Conservation (phyloP, 176 grass and related monocot genomes). For the Oryza glumipatula region DNA sequence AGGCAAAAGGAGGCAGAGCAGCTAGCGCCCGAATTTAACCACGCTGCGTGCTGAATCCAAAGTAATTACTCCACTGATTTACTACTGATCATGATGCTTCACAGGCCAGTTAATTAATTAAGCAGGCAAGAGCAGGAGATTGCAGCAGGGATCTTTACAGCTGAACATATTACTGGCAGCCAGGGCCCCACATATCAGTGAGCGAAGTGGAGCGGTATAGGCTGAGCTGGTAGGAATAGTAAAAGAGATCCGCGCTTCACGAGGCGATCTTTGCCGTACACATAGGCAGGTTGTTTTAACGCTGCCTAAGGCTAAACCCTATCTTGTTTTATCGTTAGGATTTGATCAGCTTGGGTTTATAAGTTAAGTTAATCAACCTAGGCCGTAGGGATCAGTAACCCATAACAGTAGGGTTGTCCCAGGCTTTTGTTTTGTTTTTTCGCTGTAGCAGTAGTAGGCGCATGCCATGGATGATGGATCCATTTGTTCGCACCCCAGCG, state of each 20-base stretch:
- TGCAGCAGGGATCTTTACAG: too few relatives aligned
- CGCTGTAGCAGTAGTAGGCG: neutral
- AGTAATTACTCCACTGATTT: neutral
- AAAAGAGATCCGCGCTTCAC: neutral
- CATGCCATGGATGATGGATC: conserved; percentile 20
- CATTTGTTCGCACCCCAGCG: neutral
- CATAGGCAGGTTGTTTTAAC: neutral
- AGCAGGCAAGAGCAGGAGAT: neutral
- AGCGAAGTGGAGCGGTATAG: neutral
- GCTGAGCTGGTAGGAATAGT: too few relatives aligned
- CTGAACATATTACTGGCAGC: neutral
- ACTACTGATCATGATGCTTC: too few relatives aligned
- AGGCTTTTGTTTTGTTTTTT: conserved; percentile 25
- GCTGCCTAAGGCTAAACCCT: neutral
- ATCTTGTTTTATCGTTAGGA: neutral
- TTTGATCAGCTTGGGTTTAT: neutral
- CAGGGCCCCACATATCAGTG: neutral
- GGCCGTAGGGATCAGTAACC: conserved; percentile 54
- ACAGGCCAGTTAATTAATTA: neutral
- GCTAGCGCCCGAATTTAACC: neutral
- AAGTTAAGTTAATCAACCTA: neutral
- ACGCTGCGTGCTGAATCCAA: neutral
- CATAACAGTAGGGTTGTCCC: neutral
- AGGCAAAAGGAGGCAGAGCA: neutral
- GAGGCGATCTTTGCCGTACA: conserved; percentile 42